Base-by-base conservation (phyloP, 1,284 basidiomycete species). In the Leccinum glutinopallens region DNA sequence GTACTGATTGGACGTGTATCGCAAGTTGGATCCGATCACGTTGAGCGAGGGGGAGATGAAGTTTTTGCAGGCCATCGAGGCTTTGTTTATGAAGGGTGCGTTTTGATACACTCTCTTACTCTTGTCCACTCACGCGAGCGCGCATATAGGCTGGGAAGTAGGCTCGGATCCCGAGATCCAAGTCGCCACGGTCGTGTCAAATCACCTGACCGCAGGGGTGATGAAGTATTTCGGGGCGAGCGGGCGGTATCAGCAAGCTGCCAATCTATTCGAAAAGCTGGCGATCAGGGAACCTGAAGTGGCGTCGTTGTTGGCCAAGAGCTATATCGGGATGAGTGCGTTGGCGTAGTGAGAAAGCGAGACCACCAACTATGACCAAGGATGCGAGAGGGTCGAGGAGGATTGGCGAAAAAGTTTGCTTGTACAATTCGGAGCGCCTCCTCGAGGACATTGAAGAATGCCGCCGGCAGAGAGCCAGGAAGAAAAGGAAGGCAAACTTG, bases 81-180 rank as follows among this genome's bases (percentile, higher is more conserved):
- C 88, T 0, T 80, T 98, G 57, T 99, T 99, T 76, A 81, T 89
- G 76, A 96, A 97, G 78, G 96, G 94, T 91, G 60, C 10, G 80
- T 65, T 33, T 25, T 37, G 41, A 4, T 17, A 12, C 29, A 6
- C 7, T n/a, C 39, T 33, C 43, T 10, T n/a, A 17, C 22, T 29
- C 32, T 15, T 12, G 12, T 13, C 10, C n/a, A 19, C n/a, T 35
- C 32, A 32, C 9, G 57, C 33, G 22, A 60, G n/a, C 59, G 32
- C 32, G 51, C 53, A 35, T 55, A 37, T 49, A 94, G 94, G 97
- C 35, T 99, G 97, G 97, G 96, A 98, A 76, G 91, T 98, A 2
- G 97, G 97, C 3, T 98, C 96, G 0, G 97, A 98, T 70, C 97
- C 97, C 0, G 97, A 99, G 78, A 96, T 98, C 39, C 97, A 99